Conservation (phyloP, 805 yeast genomes). For the Ogataea pini region DNA sequence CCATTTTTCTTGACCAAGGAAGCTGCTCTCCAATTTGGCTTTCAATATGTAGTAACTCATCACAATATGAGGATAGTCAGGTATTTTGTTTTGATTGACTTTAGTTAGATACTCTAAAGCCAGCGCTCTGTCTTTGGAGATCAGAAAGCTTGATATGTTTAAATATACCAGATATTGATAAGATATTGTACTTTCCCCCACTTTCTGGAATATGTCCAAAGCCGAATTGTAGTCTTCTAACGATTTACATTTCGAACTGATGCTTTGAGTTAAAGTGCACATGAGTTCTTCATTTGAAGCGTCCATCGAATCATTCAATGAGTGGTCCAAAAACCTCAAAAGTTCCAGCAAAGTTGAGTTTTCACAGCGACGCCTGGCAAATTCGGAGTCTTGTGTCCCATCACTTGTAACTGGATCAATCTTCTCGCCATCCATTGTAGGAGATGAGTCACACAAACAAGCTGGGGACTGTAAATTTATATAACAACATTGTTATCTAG, state of each 20-base stretch:
- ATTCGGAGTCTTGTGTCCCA: not conserved
- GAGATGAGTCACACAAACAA: no score
- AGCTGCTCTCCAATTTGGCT: conserved; percentile 10
- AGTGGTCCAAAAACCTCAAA: not conserved
- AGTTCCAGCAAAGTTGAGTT: not conserved
- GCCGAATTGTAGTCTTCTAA: conserved; percentile 9
- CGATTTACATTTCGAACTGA: conserved; percentile 9
- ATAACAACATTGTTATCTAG: no score
- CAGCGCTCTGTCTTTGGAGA: conserved; percentile 4
- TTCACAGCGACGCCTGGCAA: not conserved
- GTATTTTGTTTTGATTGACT: conserved; percentile 20
- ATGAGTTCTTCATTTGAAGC: not conserved
- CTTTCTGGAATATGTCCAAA: conserved; percentile 10
- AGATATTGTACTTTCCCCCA: conserved; percentile 14
- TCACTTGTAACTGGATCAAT: no score
- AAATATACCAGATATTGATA: conserved; percentile 16
- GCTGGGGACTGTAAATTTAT: no score
- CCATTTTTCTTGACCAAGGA: conserved; percentile 13
- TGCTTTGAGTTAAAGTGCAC: conserved; percentile 9
- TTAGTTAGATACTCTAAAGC: conserved; percentile 11
- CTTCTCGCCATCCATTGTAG: no score
- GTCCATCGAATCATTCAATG: not conserved
- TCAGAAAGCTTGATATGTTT: conserved; percentile 11
- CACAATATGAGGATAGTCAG: conserved; percentile 9
- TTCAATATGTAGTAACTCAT: conserved; percentile 17